Conservation (phyloP, 2,329 filamentous ascomycete species). For the Elsinoe perseae region DNA sequence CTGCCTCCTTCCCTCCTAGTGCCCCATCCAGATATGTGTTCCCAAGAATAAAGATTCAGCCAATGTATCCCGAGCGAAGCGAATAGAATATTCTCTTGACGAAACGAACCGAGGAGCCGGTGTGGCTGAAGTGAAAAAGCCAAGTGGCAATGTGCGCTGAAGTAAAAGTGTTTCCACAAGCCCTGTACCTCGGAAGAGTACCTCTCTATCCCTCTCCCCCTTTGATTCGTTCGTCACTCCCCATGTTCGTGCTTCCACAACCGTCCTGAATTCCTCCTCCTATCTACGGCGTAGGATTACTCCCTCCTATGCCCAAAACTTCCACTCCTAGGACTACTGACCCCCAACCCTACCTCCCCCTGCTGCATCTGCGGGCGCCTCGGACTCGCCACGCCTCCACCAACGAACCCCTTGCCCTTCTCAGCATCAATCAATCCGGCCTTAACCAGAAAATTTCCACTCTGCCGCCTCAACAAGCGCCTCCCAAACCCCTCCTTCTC, state of each 20-base stretch:
- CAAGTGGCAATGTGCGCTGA: neutral
- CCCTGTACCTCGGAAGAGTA: too few relatives aligned
- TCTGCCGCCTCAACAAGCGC: slow-evolving; percentile 8
- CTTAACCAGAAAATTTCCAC: slow-evolving; percentile 8
- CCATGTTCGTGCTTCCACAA: too few relatives aligned
- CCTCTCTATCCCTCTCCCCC: too few relatives aligned
- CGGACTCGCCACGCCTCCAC: slow-evolving; percentile 3
- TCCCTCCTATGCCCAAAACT: slow-evolving; percentile 10
- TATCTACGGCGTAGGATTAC: neutral
- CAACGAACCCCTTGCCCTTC: neutral
- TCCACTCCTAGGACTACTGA: slow-evolving; percentile 9
- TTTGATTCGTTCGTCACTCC: too few relatives aligned
- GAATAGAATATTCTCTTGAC: neutral
- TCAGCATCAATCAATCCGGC: slow-evolving; percentile 13
- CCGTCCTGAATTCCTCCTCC: neutral
- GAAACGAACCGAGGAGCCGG: too few relatives aligned
- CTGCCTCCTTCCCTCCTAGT: neutral
- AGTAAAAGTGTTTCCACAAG: too few relatives aligned
- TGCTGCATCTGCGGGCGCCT: neutral
- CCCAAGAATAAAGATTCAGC: neutral
- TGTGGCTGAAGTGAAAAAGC: too few relatives aligned
- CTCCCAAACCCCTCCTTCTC: slow-evolving; percentile 9
- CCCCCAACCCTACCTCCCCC: neutral
- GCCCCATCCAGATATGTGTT: neutral
- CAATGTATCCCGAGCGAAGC: neutral